phyloP scores from a whole-genome alignment of 768 basidiomycete genomes.

The Flagelloscypha sp. region DNA sequence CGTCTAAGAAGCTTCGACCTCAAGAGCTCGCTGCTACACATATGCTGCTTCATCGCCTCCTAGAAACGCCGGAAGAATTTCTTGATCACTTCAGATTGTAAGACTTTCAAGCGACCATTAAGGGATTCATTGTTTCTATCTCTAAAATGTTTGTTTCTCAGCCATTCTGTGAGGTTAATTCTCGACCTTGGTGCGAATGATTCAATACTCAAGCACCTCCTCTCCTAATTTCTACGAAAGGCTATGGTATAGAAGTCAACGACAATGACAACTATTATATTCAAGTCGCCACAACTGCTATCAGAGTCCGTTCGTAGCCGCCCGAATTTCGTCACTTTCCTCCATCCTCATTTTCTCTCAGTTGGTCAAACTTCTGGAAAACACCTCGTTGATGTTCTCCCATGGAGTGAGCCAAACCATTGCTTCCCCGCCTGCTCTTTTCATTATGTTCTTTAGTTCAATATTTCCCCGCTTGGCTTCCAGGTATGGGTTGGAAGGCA shows the following conservation, averaged over 20 bases:
- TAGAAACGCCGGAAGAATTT: slow-evolving; percentile 5
- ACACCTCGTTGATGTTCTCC: slow-evolving; percentile 23
- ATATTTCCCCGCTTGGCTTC: slow-evolving; percentile 30
- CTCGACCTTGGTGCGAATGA: too few relatives aligned
- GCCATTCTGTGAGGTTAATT: too few relatives aligned
- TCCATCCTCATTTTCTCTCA: too few relatives aligned
- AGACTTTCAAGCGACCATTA: too few relatives aligned
- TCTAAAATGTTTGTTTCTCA: too few relatives aligned
- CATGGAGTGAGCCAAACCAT: slow-evolving; percentile 9
- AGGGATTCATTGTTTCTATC: too few relatives aligned
- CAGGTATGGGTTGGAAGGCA: slow-evolving; percentile 37
- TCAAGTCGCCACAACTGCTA: slow-evolving; percentile 16
- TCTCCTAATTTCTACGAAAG: slow-evolving; percentile 19
- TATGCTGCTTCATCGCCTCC: slow-evolving; percentile 7
- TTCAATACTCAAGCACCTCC: slow-evolving; percentile 21
- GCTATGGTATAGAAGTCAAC: slow-evolving; percentile 23
- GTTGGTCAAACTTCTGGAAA: too few relatives aligned
- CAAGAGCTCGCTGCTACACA: slow-evolving; percentile 4
- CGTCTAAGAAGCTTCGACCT: not conserved
- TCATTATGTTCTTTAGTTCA: too few relatives aligned
- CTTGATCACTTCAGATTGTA: slow-evolving; percentile 1
- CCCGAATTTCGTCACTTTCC: too few relatives aligned
- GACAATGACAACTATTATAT: slow-evolving; percentile 24
- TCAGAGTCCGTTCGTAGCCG: slow-evolving; percentile 15
- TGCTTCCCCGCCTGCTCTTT: not conserved